Evolutionary conservation across 2,329 filamentous ascomycete species (phyloP), one percentile per base, ranked within the genome.

Genomic region (Fusarium sp.): DNA sequence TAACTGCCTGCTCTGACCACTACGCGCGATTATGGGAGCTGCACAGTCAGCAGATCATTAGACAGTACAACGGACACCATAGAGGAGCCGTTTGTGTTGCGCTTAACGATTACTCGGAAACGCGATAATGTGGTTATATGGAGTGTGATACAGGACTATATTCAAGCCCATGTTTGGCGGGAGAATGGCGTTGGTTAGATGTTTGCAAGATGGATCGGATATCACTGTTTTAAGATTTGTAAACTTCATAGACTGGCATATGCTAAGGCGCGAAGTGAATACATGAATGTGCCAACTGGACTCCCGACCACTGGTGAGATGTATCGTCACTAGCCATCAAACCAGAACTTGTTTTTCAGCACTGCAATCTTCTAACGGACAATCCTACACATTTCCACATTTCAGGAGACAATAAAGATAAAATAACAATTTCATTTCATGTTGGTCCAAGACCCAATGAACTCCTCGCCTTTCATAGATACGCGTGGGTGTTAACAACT

Each of bases 51-150:
- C 91, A 91, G 75, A 94, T 98, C 71, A 98, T 98, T 74, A 87
- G 94, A 48, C 94, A 98, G 83, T 98, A 98, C 79, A 97, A 97
- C 78, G 94, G 94, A 9, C 94, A 98, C 78, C 94, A 98, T 78
- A 87, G 94, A 38, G 94, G 94, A 45, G 93, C 94, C 6, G 94
- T 97, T 1, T 97, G 94, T 77, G 94, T 98, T 40, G 94, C 94
- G 16, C 84, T 98, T 70, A 98, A 98, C 79, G 94, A 98, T 78
- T 94, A 94, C 78, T 89, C 87, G 15, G 87, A 90, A 79, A 82
- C 86, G 34, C 82, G 86, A 20, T 81, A 64, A 76, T 48, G 41
- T n/a, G 45, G 34, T 43, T 47, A 53, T 58, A 55, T 51, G 34
- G 58, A 51, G 59, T 45, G 57, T 40, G 55, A 49, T 27, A 61